A percentile compares a stretch with the other conserved stretches of the same genome.
Conservation (phyloP, 352 stramenopile species). For the Pythium oligandrum region DNA sequence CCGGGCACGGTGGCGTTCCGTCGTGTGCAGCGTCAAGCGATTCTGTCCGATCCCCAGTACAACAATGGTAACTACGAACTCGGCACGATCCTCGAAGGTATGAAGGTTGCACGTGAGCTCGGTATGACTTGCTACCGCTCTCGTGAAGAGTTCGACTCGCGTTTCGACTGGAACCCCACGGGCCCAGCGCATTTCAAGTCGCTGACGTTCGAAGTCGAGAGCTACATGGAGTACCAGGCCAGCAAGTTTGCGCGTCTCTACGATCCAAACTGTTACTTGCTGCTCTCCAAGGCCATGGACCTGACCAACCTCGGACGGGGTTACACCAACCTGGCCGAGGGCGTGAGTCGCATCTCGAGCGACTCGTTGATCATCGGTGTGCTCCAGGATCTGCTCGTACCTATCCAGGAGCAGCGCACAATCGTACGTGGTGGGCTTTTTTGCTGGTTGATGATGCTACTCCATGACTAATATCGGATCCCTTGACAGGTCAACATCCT, state of each 20-base stretch:
- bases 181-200: conserved; percentile 63
- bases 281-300: conserved; percentile 87
- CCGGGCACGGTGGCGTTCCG: conserved; percentile 82
- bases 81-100: conserved; percentile 54
- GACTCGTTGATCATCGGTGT: conserved; percentile 73
- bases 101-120: conserved; percentile 83
- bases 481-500: conserved; percentile 53
- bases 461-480: background rate
- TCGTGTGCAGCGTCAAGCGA: conserved; percentile 78
- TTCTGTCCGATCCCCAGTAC: conserved; percentile 72
- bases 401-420: conserved; percentile 72
- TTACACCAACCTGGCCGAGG: conserved; percentile 64
- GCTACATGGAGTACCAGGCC: conserved; percentile 89
- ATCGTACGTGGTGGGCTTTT: conserved; percentile 31
- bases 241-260: conserved; percentile 81
- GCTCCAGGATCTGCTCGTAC: conserved; percentile 84
- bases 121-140: conserved; percentile 89
- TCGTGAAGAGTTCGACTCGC: conserved; percentile 79
- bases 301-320: conserved; percentile 72
- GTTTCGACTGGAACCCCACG: conserved; percentile 85
- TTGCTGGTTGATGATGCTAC: background rate
- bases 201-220: conserved; percentile 86
- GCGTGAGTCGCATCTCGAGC: conserved; percentile 60
- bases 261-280: conserved; percentile 87
- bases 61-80: conserved; percentile 74